These are phyloP conservation scores for Paecilomyces dactylethromorphus DNA, from an alignment of 2,329 filamentous ascomycete species.

Conservation along the genomic window DNA sequence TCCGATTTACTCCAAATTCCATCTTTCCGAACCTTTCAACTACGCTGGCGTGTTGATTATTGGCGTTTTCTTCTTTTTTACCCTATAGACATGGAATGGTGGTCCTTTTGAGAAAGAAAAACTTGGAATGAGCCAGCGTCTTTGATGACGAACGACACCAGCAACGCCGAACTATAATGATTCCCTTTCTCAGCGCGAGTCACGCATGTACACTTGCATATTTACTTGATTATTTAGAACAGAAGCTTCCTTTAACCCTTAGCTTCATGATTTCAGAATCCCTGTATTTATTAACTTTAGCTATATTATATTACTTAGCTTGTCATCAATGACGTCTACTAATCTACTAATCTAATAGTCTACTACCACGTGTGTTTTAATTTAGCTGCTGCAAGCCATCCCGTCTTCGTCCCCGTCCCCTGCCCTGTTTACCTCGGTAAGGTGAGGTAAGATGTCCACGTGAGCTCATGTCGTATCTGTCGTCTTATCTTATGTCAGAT, in stretches of 20 bases:
- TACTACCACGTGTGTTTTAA: no score
- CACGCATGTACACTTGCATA: slow-evolving; percentile 5
- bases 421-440: no score
- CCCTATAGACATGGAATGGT: not conserved
- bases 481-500: no score
- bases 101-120: not conserved
- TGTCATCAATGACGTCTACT: no score
- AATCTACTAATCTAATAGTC: no score
- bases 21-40: not conserved
- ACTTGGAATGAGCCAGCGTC: not conserved
- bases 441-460: no score
- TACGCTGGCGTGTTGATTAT: not conserved
- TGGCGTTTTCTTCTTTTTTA: not conserved
- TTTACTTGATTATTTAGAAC: not conserved
- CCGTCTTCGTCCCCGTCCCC: no score
- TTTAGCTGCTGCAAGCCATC: no score
- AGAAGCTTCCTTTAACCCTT: not conserved
- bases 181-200: slow-evolving; percentile 3
- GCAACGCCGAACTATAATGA: slow-evolving; percentile 1
- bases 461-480: no score
- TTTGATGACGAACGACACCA: slow-evolving; percentile 3
- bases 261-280: not conserved
- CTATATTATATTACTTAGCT: not conserved
- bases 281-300: not conserved
- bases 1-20: not conserved